These are phyloP conservation scores for Diaporthe batatas DNA, from an alignment of 2,329 filamentous ascomycete genomes.

Conservation along the genomic window DNA sequence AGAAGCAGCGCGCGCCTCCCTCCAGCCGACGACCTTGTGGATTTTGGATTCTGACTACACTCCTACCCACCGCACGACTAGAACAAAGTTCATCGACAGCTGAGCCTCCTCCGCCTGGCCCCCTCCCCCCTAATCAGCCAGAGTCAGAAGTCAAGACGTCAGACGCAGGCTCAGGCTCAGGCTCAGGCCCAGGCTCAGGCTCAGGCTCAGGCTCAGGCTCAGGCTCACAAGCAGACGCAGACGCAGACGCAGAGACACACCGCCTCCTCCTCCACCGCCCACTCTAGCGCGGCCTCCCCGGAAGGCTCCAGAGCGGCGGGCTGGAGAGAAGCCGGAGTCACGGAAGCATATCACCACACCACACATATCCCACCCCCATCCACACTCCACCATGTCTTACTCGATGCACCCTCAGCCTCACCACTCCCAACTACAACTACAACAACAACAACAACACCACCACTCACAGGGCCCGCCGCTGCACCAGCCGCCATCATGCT, in stretches of 20 bases:
- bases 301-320: slow-evolving; percentile 25
- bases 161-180: neutral
- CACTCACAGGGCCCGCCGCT: slow-evolving; percentile 16
- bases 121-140: neutral
- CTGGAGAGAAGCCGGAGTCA: neutral
- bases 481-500: slow-evolving; percentile 47
- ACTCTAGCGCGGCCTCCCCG: neutral
- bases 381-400: slow-evolving; percentile 9
- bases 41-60: neutral
- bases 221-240: neutral
- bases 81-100: slow-evolving; percentile 25
- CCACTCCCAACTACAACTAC: neutral
- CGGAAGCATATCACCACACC: neutral
- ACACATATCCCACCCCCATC: neutral
- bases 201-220: neutral
- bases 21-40: slow-evolving; percentile 3
- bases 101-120: neutral
- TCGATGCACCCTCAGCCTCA: slow-evolving; percentile 3
- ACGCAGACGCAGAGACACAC: neutral
- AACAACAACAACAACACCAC: neutral
- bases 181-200: neutral
- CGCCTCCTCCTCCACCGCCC: neutral
- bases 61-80: neutral
- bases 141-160: neutral
- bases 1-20: slow-evolving; percentile 13